phyloP scores from a whole-genome alignment of 2,329 filamentous ascomycete genomes.

The Apiospora kogelbergensis region DNA sequence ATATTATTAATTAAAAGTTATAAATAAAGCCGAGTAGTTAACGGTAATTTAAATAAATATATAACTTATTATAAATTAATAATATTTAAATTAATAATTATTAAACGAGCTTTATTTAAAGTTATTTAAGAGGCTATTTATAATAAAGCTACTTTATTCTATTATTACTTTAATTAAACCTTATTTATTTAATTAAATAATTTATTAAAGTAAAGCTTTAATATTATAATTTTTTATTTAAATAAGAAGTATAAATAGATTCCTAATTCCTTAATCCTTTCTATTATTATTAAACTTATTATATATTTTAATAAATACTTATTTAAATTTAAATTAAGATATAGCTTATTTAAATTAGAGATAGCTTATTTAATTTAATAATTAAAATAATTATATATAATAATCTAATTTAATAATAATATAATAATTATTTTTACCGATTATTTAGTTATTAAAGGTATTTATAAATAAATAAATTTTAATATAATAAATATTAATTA shows the following conservation, averaged over 20 bases:
- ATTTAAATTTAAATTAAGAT: too few relatives aligned
- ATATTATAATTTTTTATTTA: not conserved
- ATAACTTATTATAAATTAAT: not conserved
- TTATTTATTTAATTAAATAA: not conserved
- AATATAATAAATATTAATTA: constrained; percentile 8
- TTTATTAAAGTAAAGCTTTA: not conserved
- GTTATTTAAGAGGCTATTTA: too few relatives aligned
- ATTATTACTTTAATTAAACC: too few relatives aligned
- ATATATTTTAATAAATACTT: too few relatives aligned
- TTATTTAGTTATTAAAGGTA: not conserved
- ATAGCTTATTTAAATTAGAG: too few relatives aligned
- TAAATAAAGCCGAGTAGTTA: not conserved
- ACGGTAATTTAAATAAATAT: not conserved
- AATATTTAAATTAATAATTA: not conserved
- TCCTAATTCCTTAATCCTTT: too few relatives aligned
- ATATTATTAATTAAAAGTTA: not conserved
- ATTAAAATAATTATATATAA: too few relatives aligned
- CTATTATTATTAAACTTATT: too few relatives aligned
- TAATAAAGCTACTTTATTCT: too few relatives aligned
- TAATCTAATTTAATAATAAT: not conserved
- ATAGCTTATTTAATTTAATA: too few relatives aligned
- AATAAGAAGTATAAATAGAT: not conserved
- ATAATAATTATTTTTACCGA: not conserved
- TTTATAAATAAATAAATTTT: not conserved
- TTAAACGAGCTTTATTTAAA: too few relatives aligned